Evolutionary conservation across 1,284 basidiomycete species (phyloP).

Genomic region (Pseudozyma pruni): DNA sequence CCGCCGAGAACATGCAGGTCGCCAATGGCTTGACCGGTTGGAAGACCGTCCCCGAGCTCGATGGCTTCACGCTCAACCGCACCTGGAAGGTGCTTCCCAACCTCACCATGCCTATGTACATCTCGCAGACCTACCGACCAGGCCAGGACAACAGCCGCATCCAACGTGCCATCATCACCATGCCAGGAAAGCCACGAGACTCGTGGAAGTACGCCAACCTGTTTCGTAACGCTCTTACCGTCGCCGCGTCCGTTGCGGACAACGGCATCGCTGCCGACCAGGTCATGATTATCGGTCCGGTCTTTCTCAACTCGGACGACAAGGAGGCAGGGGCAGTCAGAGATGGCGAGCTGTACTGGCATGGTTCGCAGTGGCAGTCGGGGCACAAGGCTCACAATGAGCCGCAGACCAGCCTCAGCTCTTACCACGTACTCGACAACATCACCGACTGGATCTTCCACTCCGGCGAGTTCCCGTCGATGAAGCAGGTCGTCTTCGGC

Average conservation of each 20-base stretch:
- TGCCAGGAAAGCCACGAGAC: conserved; percentile 62
- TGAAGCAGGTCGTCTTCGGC: conserved; percentile 62
- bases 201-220: conserved; percentile 64
- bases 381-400: conserved; percentile 52
- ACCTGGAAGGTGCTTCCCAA: conserved; percentile 35
- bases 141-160: conserved; percentile 43
- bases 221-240: conserved; percentile 47
- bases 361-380: conserved; percentile 59
- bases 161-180: conserved; percentile 56
- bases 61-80: conserved; percentile 56
- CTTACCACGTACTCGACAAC: conserved; percentile 56
- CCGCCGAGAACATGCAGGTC: conserved; percentile 5
- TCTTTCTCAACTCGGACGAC: conserved; percentile 55
- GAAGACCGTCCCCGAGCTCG: conserved; percentile 38
- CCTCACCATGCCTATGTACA: conserved; percentile 54
- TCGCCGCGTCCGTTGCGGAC: conserved; percentile 38
- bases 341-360: conserved; percentile 45
- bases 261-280: conserved; percentile 31
- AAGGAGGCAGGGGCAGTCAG: conserved; percentile 43
- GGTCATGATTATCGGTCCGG: conserved; percentile 54
- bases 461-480: conserved; percentile 50
- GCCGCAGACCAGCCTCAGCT: conserved; percentile 30
- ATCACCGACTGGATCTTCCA: conserved; percentile 55
- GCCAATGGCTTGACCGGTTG: conserved; percentile 30
- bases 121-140: conserved; percentile 35